These are phyloP conservation scores for Geosiphon pyriformis DNA, from an alignment of 192 early-diverging fungal genomes.

Conservation along the genomic window DNA sequence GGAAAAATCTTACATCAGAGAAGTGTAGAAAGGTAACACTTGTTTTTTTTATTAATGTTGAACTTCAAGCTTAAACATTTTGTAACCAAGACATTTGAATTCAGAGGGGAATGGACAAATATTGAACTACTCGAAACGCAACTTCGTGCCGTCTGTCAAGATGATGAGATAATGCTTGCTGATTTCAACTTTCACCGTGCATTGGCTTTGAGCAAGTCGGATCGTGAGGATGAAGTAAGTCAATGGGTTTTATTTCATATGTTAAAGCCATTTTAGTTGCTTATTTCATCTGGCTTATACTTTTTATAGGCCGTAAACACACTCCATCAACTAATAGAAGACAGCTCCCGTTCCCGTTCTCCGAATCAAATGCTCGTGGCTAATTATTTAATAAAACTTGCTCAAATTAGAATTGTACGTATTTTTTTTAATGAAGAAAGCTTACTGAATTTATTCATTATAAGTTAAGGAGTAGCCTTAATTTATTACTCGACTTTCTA, in stretches of 20 bases:
- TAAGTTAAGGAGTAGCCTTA: not conserved
- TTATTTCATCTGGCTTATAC: not conserved
- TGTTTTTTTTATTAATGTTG: no score
- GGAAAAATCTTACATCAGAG: conserved; percentile 15
- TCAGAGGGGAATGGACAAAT: conserved; percentile 7
- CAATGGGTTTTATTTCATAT: not conserved
- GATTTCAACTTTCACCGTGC: conserved; percentile 21
- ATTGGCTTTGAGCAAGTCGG: not conserved
- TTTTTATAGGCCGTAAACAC: conserved; percentile 8
- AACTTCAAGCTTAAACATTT: no score
- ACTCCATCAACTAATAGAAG: conserved; percentile 5
- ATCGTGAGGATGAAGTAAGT: conserved; percentile 5
- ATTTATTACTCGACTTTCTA: not conserved
- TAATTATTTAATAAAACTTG: conserved; percentile 20
- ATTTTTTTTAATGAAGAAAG: no score
- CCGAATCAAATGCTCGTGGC: conserved; percentile 19
- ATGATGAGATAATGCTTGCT: conserved; percentile 6
- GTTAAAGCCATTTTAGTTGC: not conserved
- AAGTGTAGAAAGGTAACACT: conserved; percentile 20
- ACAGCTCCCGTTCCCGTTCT: conserved; percentile 9
- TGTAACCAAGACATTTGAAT: no score
- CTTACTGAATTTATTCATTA: no score
- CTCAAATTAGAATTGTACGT: conserved; percentile 21
- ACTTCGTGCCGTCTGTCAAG: conserved; percentile 18
- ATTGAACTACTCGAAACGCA: conserved; percentile 16